Percentiles rank a stretch among this genome's conserved stretches.
Conservation (phyloP, 164 flowering plant species). For the Stephania japonica region DNA sequence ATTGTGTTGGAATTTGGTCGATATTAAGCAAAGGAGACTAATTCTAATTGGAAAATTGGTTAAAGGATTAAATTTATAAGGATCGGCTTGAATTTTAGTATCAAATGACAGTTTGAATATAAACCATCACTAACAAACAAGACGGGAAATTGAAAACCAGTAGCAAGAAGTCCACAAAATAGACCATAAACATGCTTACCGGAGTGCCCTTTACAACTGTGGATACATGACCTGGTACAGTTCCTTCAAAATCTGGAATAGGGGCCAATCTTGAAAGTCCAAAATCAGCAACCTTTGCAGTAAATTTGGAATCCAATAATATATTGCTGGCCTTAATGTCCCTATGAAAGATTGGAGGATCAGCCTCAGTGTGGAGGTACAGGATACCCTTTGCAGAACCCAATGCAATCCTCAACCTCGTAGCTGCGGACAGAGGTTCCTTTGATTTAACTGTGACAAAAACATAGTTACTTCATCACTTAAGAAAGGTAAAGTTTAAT, state of each 20-base stretch:
- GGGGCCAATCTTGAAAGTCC: conserved; percentile 52
- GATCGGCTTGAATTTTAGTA: not conserved
- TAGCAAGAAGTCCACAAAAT: not conserved
- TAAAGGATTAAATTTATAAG: not conserved
- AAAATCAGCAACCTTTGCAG: conserved; percentile 51
- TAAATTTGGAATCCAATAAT: conserved; percentile 35
- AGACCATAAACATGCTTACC: conserved; percentile 21
- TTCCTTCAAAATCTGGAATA: conserved; percentile 31
- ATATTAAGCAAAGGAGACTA: not conserved
- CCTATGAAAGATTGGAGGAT: conserved; percentile 54
- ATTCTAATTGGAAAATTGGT: not conserved
- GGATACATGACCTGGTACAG: conserved; percentile 36
- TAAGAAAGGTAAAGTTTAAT: not conserved
- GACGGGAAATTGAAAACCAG: not conserved
- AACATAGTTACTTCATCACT: not conserved
- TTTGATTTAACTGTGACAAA: conserved; percentile 24
- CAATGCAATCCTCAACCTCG: conserved; percentile 36
- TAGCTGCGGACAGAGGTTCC: conserved; percentile 23
- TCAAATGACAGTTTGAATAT: not conserved
- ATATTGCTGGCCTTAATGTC: conserved; percentile 57
- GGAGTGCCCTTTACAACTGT: conserved; percentile 55
- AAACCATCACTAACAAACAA: not conserved
- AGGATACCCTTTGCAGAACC: conserved; percentile 56
- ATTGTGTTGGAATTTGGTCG: not conserved
- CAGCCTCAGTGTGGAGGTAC: conserved; percentile 58